These are phyloP conservation scores for Vigna hirtella DNA, from an alignment of 306 rosid species.

Conservation along the genomic window DNA sequence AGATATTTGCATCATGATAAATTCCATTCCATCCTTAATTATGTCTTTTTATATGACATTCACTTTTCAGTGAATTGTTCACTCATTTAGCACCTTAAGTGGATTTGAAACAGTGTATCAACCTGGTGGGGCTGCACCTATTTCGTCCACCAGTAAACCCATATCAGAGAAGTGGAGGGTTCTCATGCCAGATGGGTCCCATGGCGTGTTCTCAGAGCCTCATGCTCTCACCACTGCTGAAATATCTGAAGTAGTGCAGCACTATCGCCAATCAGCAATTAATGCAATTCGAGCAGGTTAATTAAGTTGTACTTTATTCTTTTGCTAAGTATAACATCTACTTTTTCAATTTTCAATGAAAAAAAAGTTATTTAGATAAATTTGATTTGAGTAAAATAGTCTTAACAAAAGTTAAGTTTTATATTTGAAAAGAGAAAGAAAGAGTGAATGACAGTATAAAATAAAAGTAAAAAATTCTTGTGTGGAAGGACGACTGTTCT, in stretches of 20 bases:
- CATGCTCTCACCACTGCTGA: conserved; percentile 55
- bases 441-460: too few species aligned
- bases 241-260: conserved; percentile 66
- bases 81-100: not conserved
- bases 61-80: not conserved
- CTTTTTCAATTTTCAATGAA: not conserved
- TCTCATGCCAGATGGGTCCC: conserved; percentile 79
- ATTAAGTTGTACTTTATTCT: not conserved
- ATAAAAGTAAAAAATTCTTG: too few species aligned
- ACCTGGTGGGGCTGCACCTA: conserved; percentile 71
- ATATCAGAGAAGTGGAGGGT: conserved; percentile 72
- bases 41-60: not conserved
- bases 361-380: too few species aligned
- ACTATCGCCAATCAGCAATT: conserved; percentile 61
- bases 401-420: too few species aligned
- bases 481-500: not conserved
- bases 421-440: too few species aligned
- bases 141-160: conserved; percentile 74
- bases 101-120: conserved; percentile 63
- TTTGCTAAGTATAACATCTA: not conserved
- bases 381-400: too few species aligned
- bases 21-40: not conserved
- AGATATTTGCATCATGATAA: not conserved
- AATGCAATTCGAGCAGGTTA: conserved; percentile 74
- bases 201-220: conserved; percentile 69